Base-by-base conservation (phyloP, 768 basidiomycete species). In the Vararia minispora region DNA sequence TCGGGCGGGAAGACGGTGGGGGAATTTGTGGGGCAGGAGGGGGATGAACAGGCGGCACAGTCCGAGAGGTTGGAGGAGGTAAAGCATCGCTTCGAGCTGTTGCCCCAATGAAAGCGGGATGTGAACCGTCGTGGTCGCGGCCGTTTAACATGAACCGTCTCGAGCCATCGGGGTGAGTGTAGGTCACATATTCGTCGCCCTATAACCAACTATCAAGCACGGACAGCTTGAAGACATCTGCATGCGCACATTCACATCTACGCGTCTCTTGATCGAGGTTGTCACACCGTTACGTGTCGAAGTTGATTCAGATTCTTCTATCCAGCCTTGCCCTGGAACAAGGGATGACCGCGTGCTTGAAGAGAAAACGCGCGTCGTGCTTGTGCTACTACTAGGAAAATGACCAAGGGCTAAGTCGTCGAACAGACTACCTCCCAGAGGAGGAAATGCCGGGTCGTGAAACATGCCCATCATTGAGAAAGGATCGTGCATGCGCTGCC, bases 181-280 rank as follows among this genome's bases (percentile, higher is more conserved):
- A 72, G 10, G 69, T 76, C 33, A 80, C 61, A 53, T 85, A 79
- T 49, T 83, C 79, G 46, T 83, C 83, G 3, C 84, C 84, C 83
- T 87, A 44, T 3, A 31, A 33, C 14, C 28, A 47, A 33, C 31
- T n/a, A 13, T 11, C 23, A 40, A 41, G 31, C 29, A 52, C 39
- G 35, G 34, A 51, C n/a, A 48, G 24, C 22, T 28, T 37, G 37
- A 22, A 39, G 37, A 24, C 24, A 29, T 38, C 35, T 6, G 33
- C 5, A 25, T 28, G 56, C 77, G 47, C 50, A 84, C 84, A 26
- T 75, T 54, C 28, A 62, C 65, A 49, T 87, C 81, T 53, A 44
- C 67, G 52, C 55, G 69, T 60, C 58, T 73, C 59, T 48, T 73
- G 53, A 56, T 72, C 14, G 55, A 72, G 42, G 77, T 70, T 0